phyloP scores from a whole-genome alignment of 2,329 filamentous ascomycete genomes.

The Epichloe gansuensis region DNA sequence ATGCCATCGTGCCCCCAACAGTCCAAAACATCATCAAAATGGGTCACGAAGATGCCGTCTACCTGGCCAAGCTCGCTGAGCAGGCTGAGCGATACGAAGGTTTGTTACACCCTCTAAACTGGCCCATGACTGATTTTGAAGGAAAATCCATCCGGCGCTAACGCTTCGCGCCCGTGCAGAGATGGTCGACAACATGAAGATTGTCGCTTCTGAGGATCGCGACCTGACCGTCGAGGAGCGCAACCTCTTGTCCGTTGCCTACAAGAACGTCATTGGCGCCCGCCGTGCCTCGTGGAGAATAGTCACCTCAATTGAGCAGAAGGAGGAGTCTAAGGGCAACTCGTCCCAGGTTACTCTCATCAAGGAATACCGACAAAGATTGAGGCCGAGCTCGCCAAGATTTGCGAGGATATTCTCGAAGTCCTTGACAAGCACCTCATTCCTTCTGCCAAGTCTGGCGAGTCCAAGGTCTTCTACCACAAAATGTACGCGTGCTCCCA shows the following conservation, averaged over 20 bases:
- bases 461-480: slow-evolving; percentile 99
- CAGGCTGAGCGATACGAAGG: slow-evolving; percentile 99
- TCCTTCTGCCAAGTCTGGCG: slow-evolving; percentile 83
- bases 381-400: slow-evolving; percentile 89
- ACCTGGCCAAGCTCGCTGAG: slow-evolving; percentile 99
- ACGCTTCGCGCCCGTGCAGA: slow-evolving; percentile 41
- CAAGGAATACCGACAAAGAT: slow-evolving; percentile 98
- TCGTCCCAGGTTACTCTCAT: slow-evolving; percentile 80
- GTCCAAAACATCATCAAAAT: slow-evolving; percentile 46
- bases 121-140: not conserved
- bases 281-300: slow-evolving; percentile 97
- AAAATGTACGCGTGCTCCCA: slow-evolving; percentile 60
- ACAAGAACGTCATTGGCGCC: slow-evolving; percentile 98
- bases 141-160: slow-evolving; percentile 10
- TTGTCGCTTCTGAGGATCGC: slow-evolving; percentile 77
- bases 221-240: slow-evolving; percentile 88
- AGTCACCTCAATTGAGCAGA: slow-evolving; percentile 96
- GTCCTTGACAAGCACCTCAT: slow-evolving; percentile 92
- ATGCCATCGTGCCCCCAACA: not conserved
- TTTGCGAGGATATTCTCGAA: slow-evolving; percentile 94
- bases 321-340: slow-evolving; percentile 99
- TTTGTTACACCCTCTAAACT: slow-evolving; percentile 34
- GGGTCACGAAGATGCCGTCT: slow-evolving; percentile 99
- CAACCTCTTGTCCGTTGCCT: slow-evolving; percentile 93
- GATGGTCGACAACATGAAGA: slow-evolving; percentile 99